A percentile compares a stretch with the other conserved stretches of the same genome.
phyloP scores from a whole-genome alignment of 805 yeast genomes.

The Ogataea angusta region DNA sequence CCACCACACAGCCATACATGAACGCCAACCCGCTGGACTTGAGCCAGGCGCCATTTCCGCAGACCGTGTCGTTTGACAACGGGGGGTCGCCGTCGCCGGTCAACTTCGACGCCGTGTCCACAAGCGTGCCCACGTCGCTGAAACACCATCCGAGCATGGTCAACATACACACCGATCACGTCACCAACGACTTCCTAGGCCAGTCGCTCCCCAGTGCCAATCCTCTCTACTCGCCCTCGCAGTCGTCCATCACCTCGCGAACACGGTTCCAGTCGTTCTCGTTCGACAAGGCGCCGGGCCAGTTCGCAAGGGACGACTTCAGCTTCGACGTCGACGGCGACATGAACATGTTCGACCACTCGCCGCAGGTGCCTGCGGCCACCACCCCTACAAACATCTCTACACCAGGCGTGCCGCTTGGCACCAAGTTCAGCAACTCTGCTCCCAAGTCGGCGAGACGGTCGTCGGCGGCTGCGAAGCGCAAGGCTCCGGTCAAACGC shows the following conservation, averaged over 20 bases:
- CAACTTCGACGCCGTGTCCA: slow-evolving; percentile 21
- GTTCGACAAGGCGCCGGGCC: slow-evolving; percentile 11
- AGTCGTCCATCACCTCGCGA: slow-evolving; percentile 20
- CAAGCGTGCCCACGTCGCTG: slow-evolving; percentile 23
- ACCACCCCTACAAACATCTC: slow-evolving; percentile 7
- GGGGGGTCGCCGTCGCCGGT: slow-evolving; percentile 20
- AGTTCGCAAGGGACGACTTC: slow-evolving; percentile 15
- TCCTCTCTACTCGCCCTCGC: slow-evolving; percentile 23
- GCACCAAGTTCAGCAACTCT: slow-evolving; percentile 4
- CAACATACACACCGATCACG: slow-evolving; percentile 15
- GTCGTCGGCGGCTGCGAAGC: slow-evolving; percentile 17
- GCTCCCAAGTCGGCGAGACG: slow-evolving; percentile 17
- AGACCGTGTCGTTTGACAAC: slow-evolving; percentile 7
- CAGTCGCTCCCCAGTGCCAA: slow-evolving; percentile 7
- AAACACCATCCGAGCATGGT: slow-evolving; percentile 23
- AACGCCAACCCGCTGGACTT: slow-evolving; percentile 18
- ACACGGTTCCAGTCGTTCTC: slow-evolving; percentile 16
- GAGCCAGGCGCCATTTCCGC: slow-evolving; percentile 10
- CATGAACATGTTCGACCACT: slow-evolving; percentile 26
- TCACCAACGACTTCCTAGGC: slow-evolving; percentile 9
- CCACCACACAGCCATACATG: slow-evolving; percentile 28
- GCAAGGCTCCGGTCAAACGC: slow-evolving; percentile 13
- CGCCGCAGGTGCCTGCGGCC: slow-evolving; percentile 8
- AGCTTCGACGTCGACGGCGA: slow-evolving; percentile 31
- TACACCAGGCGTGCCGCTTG: background rate